Conservation (phyloP, 2,329 filamentous ascomycete genomes). For the Pyrenochaeta sp. region DNA sequence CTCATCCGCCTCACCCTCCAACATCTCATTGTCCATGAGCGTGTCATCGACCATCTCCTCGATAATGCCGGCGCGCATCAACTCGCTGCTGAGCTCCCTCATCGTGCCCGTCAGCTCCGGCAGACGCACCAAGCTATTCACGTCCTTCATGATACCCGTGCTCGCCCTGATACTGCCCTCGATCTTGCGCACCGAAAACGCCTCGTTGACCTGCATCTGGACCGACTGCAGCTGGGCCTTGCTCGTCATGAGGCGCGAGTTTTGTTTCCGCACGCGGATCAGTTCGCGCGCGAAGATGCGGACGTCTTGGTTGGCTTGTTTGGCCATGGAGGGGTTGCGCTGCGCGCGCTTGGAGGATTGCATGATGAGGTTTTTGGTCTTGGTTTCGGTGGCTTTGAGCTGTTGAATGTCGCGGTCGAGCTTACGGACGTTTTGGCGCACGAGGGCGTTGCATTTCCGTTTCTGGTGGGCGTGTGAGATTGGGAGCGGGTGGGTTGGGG, state of each 20-base stretch:
- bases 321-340: slow-evolving; percentile 77
- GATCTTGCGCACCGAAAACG: slow-evolving; percentile 94
- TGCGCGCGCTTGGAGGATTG: slow-evolving; percentile 82
- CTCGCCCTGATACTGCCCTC: slow-evolving; percentile 87
- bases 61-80: slow-evolving; percentile 94
- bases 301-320: slow-evolving; percentile 81
- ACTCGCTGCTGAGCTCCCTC: slow-evolving; percentile 83
- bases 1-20: slow-evolving; percentile 77
- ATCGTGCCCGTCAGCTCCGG: slow-evolving; percentile 90
- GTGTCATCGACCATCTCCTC: slow-evolving; percentile 95
- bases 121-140: slow-evolving; percentile 83
- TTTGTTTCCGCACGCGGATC: slow-evolving; percentile 79
- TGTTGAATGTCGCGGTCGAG: slow-evolving; percentile 89
- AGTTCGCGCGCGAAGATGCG: slow-evolving; percentile 90
- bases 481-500: neutral
- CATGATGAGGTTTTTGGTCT: slow-evolving; percentile 82
- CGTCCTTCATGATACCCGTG: slow-evolving; percentile 95
- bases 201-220: slow-evolving; percentile 97
- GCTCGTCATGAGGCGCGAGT: slow-evolving; percentile 76
- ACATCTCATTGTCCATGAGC: slow-evolving; percentile 72
- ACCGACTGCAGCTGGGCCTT: slow-evolving; percentile 93
- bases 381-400: slow-evolving; percentile 75
- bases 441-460: slow-evolving; percentile 91
- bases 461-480: slow-evolving; percentile 63
- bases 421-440: slow-evolving; percentile 89